Conservation (phyloP, 148 eudicot species). For the Fallopia convolvulus region DNA sequence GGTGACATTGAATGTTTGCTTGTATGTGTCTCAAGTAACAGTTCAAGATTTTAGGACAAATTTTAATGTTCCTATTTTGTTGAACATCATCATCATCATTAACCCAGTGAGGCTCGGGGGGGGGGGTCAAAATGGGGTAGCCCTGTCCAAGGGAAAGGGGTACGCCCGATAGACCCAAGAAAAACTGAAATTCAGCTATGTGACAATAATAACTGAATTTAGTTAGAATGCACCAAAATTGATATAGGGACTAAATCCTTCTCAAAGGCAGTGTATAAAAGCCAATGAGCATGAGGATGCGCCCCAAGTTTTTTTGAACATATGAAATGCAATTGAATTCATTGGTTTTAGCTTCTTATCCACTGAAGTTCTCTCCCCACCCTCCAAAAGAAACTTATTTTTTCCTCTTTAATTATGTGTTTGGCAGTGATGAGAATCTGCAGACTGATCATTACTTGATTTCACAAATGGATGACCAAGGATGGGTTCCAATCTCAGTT, state of each 20-base stretch:
- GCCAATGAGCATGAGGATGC: no score
- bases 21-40: background rate
- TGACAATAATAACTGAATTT: no score
- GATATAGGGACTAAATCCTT: no score
- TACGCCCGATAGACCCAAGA: no score
- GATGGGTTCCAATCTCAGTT: conserved; percentile 75
- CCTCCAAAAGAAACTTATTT: background rate
- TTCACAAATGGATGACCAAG: conserved; percentile 78
- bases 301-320: background rate
- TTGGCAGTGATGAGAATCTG: conserved; percentile 87
- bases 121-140: no score
- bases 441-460: conserved; percentile 62
- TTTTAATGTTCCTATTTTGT: background rate
- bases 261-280: no score
- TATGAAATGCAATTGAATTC: background rate
- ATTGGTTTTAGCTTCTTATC: background rate
- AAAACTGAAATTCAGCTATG: no score
- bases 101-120: no score
- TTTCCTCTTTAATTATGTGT: conserved; percentile 5
- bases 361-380: background rate
- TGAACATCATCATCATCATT: no score
- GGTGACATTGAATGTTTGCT: background rate
- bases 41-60: background rate
- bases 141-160: no score
- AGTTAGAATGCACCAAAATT: no score